Evolutionary conservation across 1,284 basidiomycete species (phyloP), one percentile per base, ranked within the genome.

Genomic region (Microbotryum saponariae): DNA sequence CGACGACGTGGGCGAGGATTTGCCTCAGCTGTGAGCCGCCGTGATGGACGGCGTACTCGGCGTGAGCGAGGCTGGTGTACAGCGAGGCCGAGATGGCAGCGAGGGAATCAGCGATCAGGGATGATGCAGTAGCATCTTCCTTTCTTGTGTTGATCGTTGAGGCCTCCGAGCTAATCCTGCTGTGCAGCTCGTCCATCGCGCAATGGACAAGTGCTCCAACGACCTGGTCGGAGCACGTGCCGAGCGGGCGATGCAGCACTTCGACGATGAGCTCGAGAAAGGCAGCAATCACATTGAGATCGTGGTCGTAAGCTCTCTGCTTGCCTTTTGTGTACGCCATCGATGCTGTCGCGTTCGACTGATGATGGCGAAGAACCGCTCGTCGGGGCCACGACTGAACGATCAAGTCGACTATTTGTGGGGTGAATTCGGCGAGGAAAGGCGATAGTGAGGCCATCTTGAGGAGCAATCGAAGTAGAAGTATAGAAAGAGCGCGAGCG

Each of bases 371-470:
- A 21, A 62, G 53, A 4, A 58, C 23, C 6, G 37, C n/a, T 4
- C 33, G 42, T 0, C 42, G 6, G 5, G 66, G 66, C 64, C 64
- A 68, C n/a, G 42, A 54, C 6, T 47, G 31, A 23, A 48, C 23
- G 23, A 68, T 18, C 33, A 68, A 47, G 14, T 63, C 50, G 54
- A 57, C 23, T 5, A 62, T 46, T 42, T 33, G 3, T 1, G 60
- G 59, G 18, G 55, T 52, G 20, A 58, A 63, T 16, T 60, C 61
- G 14, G 49, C 52, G 48, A 68, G 66, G 37, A 60, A 58, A 10
- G 50, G 42, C 10, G 52, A 60, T 3, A 46, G 2, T 8, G 52
- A 10, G 4, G 62, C 63, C n/a, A 53, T 47, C 9, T 48, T 31
- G 29, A 57, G 14, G 6, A 68, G 61, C 47, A 62, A 44, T 7